Conservation (phyloP, 441 rosid species). For the Cnidoscolus chayamansa region DNA sequence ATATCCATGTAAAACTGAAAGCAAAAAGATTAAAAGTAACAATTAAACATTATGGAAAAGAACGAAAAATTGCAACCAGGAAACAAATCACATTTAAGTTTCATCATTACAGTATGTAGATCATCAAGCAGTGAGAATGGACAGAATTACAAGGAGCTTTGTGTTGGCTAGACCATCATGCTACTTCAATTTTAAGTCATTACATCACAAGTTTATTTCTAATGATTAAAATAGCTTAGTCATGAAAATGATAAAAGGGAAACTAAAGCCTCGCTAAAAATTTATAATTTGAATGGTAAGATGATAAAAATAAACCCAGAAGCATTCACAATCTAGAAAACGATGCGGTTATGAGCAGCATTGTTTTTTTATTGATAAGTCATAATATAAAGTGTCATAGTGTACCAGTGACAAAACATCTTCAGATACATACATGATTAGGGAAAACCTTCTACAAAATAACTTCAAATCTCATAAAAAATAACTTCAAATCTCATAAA, state of each 20-base stretch:
- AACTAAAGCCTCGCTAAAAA: not conserved
- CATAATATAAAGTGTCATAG: not conserved
- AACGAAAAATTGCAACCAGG: not conserved
- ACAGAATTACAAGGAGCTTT: slow-evolving; percentile 1
- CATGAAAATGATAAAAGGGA: not conserved
- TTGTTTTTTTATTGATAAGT: not conserved
- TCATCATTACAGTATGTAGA: not conserved
- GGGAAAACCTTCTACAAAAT: not conserved
- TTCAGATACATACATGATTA: not conserved
- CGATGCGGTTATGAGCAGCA: not conserved
- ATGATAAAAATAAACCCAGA: not conserved
- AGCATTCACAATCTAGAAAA: not conserved
- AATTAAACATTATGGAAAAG: not conserved
- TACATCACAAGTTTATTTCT: not conserved
- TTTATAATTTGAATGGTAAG: not conserved
- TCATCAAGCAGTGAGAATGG: not conserved
- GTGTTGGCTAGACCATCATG: not conserved
- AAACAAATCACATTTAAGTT: not conserved
- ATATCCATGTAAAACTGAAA: not conserved
- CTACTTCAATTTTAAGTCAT: not conserved
- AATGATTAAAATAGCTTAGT: not conserved
- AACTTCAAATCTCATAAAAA: no score
- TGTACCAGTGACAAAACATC: not conserved
- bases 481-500: no score
- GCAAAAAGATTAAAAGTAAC: slow-evolving; percentile 6